These are phyloP conservation scores for Fagopyrum esculentum DNA, from an alignment of 148 eudicot genomes.

Conservation along the genomic window DNA sequence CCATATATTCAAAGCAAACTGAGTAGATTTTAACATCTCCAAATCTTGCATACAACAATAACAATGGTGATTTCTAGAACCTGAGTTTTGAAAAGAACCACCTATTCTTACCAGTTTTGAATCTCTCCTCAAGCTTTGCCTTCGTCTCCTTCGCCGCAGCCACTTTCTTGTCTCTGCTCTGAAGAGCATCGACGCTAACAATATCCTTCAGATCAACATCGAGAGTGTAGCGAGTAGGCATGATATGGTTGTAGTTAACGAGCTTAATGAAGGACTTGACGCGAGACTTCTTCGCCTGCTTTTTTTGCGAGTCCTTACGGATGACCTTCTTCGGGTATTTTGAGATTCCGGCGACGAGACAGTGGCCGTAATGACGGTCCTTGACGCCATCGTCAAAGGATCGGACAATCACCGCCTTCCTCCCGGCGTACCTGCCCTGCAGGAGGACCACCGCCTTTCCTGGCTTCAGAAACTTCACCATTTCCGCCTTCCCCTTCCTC, in stretches of 20 bases:
- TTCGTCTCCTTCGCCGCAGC: conserved; percentile 16
- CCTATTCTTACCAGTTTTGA: conserved; percentile 33
- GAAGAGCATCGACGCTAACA: too few species aligned
- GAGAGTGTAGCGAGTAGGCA: too few species aligned
- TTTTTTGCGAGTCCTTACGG: too few species aligned
- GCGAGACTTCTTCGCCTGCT: too few species aligned
- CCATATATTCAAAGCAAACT: not conserved
- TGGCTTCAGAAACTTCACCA: conserved; percentile 31
- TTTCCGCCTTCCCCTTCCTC: not conserved
- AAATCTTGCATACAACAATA: not conserved
- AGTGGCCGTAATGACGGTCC: conserved; percentile 37
- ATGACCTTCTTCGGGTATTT: too few species aligned
- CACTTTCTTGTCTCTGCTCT: too few species aligned
- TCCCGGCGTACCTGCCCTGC: conserved; percentile 31
- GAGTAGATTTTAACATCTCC: not conserved
- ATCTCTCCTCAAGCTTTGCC: conserved; percentile 1
- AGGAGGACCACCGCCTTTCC: conserved; percentile 32
- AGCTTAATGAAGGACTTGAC: too few species aligned
- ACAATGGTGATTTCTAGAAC: not conserved
- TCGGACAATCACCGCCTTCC: conserved; percentile 27
- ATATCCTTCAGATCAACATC: too few species aligned
- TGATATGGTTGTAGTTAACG: too few species aligned
- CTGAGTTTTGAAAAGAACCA: conserved; percentile 40
- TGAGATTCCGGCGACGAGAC: conserved; percentile 33
- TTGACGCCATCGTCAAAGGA: conserved; percentile 30